These are phyloP conservation scores for Nigrograna mackinnonii DNA, from an alignment of 2,329 filamentous ascomycete genomes.

Conservation along the genomic window DNA sequence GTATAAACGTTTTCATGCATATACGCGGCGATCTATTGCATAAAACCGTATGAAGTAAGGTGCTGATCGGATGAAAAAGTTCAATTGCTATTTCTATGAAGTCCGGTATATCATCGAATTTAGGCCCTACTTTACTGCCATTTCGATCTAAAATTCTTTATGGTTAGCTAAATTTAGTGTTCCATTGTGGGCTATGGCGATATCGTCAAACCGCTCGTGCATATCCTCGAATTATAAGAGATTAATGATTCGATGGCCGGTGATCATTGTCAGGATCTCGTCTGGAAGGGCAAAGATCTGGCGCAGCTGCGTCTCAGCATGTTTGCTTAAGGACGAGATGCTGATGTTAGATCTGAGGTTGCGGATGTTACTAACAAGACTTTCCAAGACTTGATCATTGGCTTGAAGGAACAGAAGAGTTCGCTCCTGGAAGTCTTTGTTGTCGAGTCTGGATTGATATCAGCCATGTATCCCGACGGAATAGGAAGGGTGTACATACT, in stretches of 20 bases:
- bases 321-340: neutral
- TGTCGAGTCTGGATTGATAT: neutral
- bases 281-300: neutral
- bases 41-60: no score
- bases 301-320: neutral
- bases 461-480: neutral
- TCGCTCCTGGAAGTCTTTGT: neutral
- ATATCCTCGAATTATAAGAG: neutral
- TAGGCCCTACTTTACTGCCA: no score
- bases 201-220: neutral
- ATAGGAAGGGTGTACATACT: neutral
- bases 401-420: neutral
- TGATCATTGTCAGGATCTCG: neutral
- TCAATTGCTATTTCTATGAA: no score
- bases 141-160: no score
- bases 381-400: neutral
- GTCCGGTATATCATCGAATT: no score
- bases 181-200: neutral
- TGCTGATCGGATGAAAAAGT: no score
- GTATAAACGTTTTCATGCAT: no score
- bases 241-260: constrained; percentile 1
- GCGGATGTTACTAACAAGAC: neutral
- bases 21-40: no score
- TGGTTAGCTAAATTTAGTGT: no score
- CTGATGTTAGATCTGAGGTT: neutral